A percentile compares a stretch with the other conserved stretches of the same genome.
Evolutionary conservation across 2,329 filamentous ascomycete species (phyloP).

Genomic region (Alternaria sp.): DNA sequence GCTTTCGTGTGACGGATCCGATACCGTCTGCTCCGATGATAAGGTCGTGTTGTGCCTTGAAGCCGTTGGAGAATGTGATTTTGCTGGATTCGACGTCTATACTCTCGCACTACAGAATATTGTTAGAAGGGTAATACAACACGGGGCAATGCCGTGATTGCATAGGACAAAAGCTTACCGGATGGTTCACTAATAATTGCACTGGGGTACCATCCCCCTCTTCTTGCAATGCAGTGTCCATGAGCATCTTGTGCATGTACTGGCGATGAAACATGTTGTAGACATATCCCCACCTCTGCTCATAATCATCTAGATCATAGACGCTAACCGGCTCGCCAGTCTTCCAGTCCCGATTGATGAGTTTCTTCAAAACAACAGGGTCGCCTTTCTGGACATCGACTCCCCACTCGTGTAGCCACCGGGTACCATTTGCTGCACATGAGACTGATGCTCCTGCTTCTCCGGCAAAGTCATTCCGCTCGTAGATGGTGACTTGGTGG

Average conservation of each 20-base stretch:
- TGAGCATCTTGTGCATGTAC: constrained; percentile 74
- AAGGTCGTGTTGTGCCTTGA: constrained; percentile 63
- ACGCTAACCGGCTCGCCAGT: constrained; percentile 72
- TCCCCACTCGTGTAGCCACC: constrained; percentile 74
- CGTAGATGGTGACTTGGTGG: constrained; percentile 70
- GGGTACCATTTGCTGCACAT: constrained; percentile 74
- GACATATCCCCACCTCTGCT: constrained; percentile 69
- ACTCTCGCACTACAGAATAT: constrained; percentile 52
- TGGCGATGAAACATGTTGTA: constrained; percentile 75
- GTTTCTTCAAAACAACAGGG: constrained; percentile 70
- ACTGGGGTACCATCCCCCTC: constrained; percentile 64
- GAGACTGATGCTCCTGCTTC: constrained; percentile 65
- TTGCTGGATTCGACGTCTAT: constrained; percentile 62
- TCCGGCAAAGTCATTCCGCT: constrained; percentile 70
- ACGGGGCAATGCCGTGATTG: neutral
- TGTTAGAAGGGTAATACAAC: neutral
- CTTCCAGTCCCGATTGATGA: constrained; percentile 76
- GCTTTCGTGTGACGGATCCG: constrained; percentile 69
- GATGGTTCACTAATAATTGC: constrained; percentile 65
- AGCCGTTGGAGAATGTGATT: constrained; percentile 57
- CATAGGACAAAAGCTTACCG: constrained; percentile 17
- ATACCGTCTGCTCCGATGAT: constrained; percentile 74
- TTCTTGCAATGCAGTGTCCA: constrained; percentile 64
- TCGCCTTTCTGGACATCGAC: constrained; percentile 72
- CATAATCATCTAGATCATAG: constrained; percentile 71